These are phyloP conservation scores for Obelidium mucronatum DNA, from an alignment of 192 early-diverging fungal species.

Conservation along the genomic window DNA sequence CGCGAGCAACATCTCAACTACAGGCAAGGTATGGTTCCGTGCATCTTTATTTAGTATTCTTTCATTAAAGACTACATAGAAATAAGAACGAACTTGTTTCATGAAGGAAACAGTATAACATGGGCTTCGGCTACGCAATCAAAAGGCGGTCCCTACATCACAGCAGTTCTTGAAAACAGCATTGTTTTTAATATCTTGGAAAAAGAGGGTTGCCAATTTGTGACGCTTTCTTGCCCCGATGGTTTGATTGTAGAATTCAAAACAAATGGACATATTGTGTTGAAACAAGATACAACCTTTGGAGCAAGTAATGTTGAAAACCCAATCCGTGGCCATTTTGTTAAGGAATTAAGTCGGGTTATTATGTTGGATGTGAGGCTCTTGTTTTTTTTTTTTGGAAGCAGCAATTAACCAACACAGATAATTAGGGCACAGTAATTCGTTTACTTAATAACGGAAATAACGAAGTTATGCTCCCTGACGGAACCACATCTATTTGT, in stretches of 20 bases:
- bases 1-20: conserved; percentile 25
- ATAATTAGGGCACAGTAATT: conserved; percentile 45
- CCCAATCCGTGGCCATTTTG: background rate
- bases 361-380: conserved; percentile 32
- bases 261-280: conserved; percentile 29
- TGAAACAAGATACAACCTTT: conserved; percentile 25
- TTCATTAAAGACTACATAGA: conserved; percentile 9
- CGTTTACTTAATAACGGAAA: conserved; percentile 28
- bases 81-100: conserved; percentile 18
- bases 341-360: conserved; percentile 34
- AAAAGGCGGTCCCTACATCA: conserved; percentile 13
- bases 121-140: background rate
- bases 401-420: too few species aligned
- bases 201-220: background rate
- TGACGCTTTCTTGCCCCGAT: conserved; percentile 24
- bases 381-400: conserved; percentile 10
- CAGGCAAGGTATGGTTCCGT: conserved; percentile 28
- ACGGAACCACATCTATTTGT: conserved; percentile 39
- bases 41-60: background rate
- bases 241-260: conserved; percentile 39
- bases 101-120: conserved; percentile 13
- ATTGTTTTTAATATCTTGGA: conserved; percentile 35
- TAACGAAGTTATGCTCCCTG: conserved; percentile 32
- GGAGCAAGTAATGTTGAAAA: background rate
- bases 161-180: conserved; percentile 31